Conservation (phyloP, 2,329 filamentous ascomycete species). For the Dichotomopilus funicola region DNA sequence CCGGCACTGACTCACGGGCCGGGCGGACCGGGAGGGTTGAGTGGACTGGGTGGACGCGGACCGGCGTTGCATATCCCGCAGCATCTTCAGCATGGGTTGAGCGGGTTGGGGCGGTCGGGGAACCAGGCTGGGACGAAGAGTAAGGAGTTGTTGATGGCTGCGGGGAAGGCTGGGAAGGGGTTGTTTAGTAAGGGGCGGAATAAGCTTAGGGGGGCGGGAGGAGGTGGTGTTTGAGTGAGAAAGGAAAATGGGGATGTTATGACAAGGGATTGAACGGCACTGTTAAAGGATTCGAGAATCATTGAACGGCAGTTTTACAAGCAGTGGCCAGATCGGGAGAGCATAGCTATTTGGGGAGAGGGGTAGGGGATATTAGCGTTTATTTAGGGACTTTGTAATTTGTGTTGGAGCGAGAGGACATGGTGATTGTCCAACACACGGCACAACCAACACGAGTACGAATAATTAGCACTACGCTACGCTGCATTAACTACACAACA, state of each 20-base stretch:
- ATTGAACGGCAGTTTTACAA: too few relatives aligned
- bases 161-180: slow-evolving; percentile 84
- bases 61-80: slow-evolving; percentile 33
- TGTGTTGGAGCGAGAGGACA: too few relatives aligned
- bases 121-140: slow-evolving; percentile 71
- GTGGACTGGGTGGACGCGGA: neutral
- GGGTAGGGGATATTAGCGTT: too few relatives aligned
- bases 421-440: too few relatives aligned
- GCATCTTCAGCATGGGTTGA: slow-evolving; percentile 35
- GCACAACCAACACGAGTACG: too few relatives aligned
- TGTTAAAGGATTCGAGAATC: too few relatives aligned
- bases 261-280: too few relatives aligned
- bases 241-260: neutral
- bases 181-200: slow-evolving; percentile 85
- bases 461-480: too few relatives aligned
- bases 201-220: slow-evolving; percentile 65
- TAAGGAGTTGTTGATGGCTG: slow-evolving; percentile 81
- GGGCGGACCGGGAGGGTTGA: neutral
- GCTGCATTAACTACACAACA: too few relatives aligned
- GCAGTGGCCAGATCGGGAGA: too few relatives aligned
- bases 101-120: slow-evolving; percentile 47
- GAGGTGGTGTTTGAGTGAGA: slow-evolving; percentile 67
- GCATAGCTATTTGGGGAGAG: too few relatives aligned
- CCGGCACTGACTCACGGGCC: slow-evolving; percentile 11
- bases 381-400: too few relatives aligned